These are phyloP conservation scores for Rhodotorula paludigena DNA, from an alignment of 768 basidiomycete species.

Conservation along the genomic window DNA sequence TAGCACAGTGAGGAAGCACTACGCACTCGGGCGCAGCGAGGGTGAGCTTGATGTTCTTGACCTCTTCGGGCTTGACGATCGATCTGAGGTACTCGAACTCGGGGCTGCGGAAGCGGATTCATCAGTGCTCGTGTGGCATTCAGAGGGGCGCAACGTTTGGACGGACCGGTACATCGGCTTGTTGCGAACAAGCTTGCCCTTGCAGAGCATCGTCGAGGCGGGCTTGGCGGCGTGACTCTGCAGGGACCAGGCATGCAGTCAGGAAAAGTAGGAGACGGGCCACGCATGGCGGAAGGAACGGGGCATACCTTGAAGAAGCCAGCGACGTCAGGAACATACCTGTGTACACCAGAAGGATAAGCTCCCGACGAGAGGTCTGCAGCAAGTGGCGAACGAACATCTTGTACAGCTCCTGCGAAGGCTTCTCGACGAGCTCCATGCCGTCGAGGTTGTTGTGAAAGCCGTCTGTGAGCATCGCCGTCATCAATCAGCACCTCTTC, in stretches of 20 bases:
- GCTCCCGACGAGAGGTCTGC: too few species aligned
- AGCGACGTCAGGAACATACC: slow-evolving; percentile 37
- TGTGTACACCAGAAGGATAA: neutral
- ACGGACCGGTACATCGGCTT: slow-evolving; percentile 35
- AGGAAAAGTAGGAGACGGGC: too few species aligned
- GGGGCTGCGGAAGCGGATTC: slow-evolving; percentile 9
- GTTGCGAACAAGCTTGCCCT: slow-evolving; percentile 32
- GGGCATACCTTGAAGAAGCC: slow-evolving; percentile 23
- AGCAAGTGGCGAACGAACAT: slow-evolving; percentile 16
- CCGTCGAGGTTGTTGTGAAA: slow-evolving; percentile 65
- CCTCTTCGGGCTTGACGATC: slow-evolving; percentile 42
- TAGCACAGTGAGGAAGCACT: neutral
- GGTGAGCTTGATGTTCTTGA: slow-evolving; percentile 65
- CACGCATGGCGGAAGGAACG: neutral
- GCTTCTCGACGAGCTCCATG: slow-evolving; percentile 49
- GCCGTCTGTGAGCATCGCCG: slow-evolving; percentile 49
- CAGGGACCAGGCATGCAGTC: too few species aligned
- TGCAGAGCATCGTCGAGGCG: slow-evolving; percentile 35
- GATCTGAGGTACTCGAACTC: slow-evolving; percentile 40
- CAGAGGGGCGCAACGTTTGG: neutral
- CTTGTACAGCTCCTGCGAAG: slow-evolving; percentile 33
- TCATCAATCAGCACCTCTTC: too few species aligned
- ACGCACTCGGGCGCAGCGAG: slow-evolving; percentile 59
- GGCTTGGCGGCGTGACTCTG: slow-evolving; percentile 23
- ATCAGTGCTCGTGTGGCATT: neutral